These are phyloP conservation scores for Strigomonas culicis DNA, from an alignment of 208 protist species.

Conservation along the genomic window DNA sequence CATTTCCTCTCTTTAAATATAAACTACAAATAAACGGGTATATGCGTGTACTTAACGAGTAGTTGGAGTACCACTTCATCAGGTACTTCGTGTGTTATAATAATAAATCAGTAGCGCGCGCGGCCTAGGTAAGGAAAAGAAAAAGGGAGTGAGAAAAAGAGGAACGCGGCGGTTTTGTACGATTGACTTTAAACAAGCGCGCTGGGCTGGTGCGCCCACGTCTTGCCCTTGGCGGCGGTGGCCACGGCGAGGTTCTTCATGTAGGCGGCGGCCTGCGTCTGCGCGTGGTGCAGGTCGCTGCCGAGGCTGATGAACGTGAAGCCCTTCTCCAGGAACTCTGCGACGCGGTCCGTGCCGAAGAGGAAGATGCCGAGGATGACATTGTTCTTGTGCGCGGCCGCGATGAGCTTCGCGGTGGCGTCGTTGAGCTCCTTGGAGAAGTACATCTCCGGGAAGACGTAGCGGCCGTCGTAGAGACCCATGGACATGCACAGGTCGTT, in stretches of 20 bases:
- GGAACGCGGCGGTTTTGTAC: no score
- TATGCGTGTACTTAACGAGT: no score
- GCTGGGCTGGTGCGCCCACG: constrained; percentile 67
- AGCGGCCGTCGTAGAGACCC: constrained; percentile 76
- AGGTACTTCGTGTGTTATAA: neutral
- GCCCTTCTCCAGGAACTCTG: constrained; percentile 77
- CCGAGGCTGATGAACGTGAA: constrained; percentile 82
- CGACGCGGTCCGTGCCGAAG: constrained; percentile 75
- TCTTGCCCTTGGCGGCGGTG: constrained; percentile 42
- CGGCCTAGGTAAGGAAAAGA: neutral
- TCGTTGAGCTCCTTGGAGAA: constrained; percentile 63
- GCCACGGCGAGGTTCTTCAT: constrained; percentile 57
- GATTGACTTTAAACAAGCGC: constrained; percentile 43
- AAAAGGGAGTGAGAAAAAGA: neutral
- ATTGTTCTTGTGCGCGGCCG: constrained; percentile 61
- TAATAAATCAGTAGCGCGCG: neutral
- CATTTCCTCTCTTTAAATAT: no score
- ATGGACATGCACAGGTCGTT: constrained; percentile 86
- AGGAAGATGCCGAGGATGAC: constrained; percentile 74
- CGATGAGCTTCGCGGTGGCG: constrained; percentile 63
- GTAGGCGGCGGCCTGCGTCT: constrained; percentile 61
- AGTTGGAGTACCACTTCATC: neutral
- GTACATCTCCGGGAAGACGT: constrained; percentile 84
- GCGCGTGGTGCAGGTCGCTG: constrained; percentile 74
- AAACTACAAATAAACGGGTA: neutral